phyloP scores from a whole-genome alignment of 257 asterid species.

The Paulownia fortunei region DNA sequence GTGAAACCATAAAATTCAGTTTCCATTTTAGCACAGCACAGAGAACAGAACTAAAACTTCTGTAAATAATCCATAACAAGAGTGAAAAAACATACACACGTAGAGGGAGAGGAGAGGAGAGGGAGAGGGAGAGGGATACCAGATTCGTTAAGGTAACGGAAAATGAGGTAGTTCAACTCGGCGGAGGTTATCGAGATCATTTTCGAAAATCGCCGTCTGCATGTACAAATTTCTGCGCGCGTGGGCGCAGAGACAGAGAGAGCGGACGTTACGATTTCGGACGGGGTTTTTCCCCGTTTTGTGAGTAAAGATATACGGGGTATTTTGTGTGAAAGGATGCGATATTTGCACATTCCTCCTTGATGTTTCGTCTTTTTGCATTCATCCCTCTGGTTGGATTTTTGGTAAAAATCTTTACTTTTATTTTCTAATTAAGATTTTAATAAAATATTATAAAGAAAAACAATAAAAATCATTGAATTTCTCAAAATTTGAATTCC shows the following conservation, averaged over 20 bases:
- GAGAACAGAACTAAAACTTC: not conserved
- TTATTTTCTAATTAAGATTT: no score
- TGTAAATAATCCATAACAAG: not conserved
- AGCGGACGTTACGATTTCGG: not conserved
- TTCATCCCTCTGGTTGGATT: no score
- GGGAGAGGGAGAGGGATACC: slow-evolving; percentile 36
- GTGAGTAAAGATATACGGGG: not conserved
- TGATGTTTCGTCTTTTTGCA: not conserved
- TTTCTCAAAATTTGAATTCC: no score
- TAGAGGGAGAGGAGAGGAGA: not conserved
- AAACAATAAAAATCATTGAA: no score
- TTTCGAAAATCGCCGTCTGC: slow-evolving; percentile 30
- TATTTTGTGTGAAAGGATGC: not conserved
- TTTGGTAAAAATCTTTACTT: no score
- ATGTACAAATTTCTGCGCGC: slow-evolving; percentile 7
- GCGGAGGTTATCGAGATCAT: slow-evolving; percentile 64
- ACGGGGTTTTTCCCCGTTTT: not conserved
- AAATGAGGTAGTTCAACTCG: slow-evolving; percentile 72
- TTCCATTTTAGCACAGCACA: not conserved
- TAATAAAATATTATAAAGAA: no score
- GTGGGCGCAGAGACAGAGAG: not conserved
- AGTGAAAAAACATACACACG: not conserved
- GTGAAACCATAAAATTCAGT: not conserved
- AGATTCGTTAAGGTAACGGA: slow-evolving; percentile 81
- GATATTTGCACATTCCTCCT: not conserved